Conservation (phyloP, 208 protist genomes). For the Acanthamoeba divionensis region DNA sequence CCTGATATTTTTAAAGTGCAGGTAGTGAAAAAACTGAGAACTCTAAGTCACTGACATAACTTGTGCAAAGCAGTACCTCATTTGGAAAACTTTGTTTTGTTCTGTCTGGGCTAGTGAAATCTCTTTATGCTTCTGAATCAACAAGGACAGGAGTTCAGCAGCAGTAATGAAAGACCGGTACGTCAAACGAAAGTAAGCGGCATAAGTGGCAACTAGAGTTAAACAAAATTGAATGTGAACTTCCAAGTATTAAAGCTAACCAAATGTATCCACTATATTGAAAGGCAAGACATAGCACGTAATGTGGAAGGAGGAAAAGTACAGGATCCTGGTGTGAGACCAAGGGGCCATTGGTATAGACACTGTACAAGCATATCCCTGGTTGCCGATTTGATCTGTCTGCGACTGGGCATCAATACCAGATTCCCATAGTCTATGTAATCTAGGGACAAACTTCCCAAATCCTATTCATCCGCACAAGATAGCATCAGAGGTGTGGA, state of each 20-base stretch:
- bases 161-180: slow-evolving; percentile 24
- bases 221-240: neutral
- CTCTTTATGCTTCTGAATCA: neutral
- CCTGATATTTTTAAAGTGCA: neutral
- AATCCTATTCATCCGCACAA: slow-evolving; percentile 24
- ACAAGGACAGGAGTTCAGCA: neutral
- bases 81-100: neutral
- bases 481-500: neutral
- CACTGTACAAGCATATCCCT: slow-evolving; percentile 17
- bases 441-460: slow-evolving; percentile 20
- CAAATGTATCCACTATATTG: neutral
- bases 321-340: slow-evolving; percentile 9
- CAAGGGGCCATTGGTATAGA: slow-evolving; percentile 11
- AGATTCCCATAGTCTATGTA: neutral
- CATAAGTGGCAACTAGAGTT: slow-evolving; percentile 8
- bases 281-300: neutral
- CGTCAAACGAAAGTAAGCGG: neutral
- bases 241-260: neutral
- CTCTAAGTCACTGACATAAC: neutral
- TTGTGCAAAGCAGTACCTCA: neutral
- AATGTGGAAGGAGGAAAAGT: neutral
- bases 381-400: slow-evolving; percentile 46
- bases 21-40: neutral
- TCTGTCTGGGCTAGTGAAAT: neutral
- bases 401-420: slow-evolving; percentile 24